Base-by-base conservation (phyloP, 768 basidiomycete species). In the Pholiota conissans region DNA sequence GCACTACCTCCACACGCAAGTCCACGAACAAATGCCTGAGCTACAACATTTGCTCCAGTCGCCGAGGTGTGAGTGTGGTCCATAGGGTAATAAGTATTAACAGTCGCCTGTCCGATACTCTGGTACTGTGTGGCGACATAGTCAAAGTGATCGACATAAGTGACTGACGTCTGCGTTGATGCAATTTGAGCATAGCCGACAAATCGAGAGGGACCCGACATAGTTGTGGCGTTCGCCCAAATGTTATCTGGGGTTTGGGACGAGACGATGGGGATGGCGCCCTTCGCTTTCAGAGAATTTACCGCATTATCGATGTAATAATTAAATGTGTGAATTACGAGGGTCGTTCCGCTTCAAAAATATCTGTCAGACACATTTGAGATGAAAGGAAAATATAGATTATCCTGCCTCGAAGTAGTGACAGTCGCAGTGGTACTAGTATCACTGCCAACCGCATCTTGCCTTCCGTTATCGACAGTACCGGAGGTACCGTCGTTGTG, bases 181-280 rank as follows among this genome's bases (percentile, higher is more conserved):
- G 72, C 71, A 1, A 68, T 67, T 55, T 76, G 64, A 11, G 79
- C 78, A 63, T 81, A 82, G 11, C 64, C 71, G 14, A 80, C 79
- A 57, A 80, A 82, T 18, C 80, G 73, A 11, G 75, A 69, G 13
- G 70, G 68, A n/a, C 75, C 67, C n/a, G 60, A 62, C 26, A 77
- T 45, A 74, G 45, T 65, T 61, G 20, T 65, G 67, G 45, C 72
- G 72, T 45, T 45, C 1, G 67, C 53, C 78, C 77, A 83, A 29
- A 70, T 70, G 63, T 82, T 78, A 59, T 73, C 67, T 6, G 81
- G 81, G 2, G 81, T 82, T 57, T 78, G 78, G 2, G 79, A 76
- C 11, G 78, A 77, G 9, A 82, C 67, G 54, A 83, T 80, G 28
- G 76, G 73, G 27, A 73, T 78, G 30, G 74, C 79, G 16, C 81